Evolutionary conservation across 441 rosid species (phyloP), one percentile per base, ranked within the genome.

Genomic region (Corymbia citriodora): DNA sequence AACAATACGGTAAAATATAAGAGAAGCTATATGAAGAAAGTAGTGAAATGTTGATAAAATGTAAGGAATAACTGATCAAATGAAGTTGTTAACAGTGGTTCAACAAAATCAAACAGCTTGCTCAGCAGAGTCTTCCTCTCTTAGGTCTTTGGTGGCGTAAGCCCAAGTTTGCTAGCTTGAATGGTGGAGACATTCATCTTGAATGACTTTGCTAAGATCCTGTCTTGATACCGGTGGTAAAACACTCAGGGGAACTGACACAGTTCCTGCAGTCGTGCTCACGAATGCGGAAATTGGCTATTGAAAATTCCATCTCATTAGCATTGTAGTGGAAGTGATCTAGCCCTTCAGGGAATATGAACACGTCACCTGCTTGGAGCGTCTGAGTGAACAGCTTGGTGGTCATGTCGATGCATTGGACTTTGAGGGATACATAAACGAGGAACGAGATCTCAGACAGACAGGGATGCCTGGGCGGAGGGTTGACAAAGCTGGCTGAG

Each of bases 261-360:
- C 8, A 17, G 82, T 63, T 53, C 90, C 83, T 19, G 61, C 85
- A 48, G 12, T 89, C 6, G 85, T 6, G 33, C 88, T 89, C 23
- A 88, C 29, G 31, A 61, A 87, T 17, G 63, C 83, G 12, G 88
- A 89, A 16, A 89, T 57, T 48, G 7, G 90, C 90, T 25, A 63
- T 48, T 1, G 88, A 68, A 49, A 65, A 55, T 4, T 19, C 87
- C 23, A 1, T 17, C 21, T n/a, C 54, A 55, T 89, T 65, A 11
- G 88, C 48, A 53, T 61, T 89, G 88, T 55, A 81, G 57, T 89
- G 90, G 74, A 81, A 89, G 50, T 83, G 88, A 49, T 59, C 88
- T 8, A 52, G 82, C 19, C 54, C 65, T 57, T 87, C 52, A 40
- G 65, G 65, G 63, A 54, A 87, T 52, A 54, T 87, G 63, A 87